Evolutionary conservation across 805 yeast species (phyloP).

Genomic region (Wickerhamiella lipophila): DNA sequence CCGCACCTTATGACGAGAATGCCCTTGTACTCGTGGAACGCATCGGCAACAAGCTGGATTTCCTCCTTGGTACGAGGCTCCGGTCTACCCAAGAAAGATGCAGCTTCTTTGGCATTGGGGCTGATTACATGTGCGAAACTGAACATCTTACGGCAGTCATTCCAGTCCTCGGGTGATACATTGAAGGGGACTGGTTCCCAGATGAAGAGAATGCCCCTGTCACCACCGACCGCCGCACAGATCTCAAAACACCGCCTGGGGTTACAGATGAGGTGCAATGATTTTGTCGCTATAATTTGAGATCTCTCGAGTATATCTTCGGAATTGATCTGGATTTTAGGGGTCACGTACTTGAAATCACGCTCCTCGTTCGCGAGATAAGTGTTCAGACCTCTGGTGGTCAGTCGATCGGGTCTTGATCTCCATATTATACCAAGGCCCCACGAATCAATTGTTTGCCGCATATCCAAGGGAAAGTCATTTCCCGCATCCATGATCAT

Average conservation of each 20-base stretch:
- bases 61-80: slow-evolving; percentile 33
- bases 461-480: slow-evolving; percentile 51
- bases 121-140: slow-evolving; percentile 47
- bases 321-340: slow-evolving; percentile 46
- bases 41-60: slow-evolving; percentile 35
- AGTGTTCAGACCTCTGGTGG: slow-evolving; percentile 72
- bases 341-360: slow-evolving; percentile 47
- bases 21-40: slow-evolving; percentile 32
- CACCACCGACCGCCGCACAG: slow-evolving; percentile 2
- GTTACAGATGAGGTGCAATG: slow-evolving; percentile 65
- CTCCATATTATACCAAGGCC: slow-evolving; percentile 47
- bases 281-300: slow-evolving; percentile 31
- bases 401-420: slow-evolving; percentile 38
- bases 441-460: slow-evolving; percentile 44
- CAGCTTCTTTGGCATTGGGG: slow-evolving; percentile 80
- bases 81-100: slow-evolving; percentile 40
- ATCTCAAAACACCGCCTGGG: slow-evolving; percentile 46
- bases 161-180: slow-evolving; percentile 40
- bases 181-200: slow-evolving; percentile 86
- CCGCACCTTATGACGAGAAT: slow-evolving; percentile 67
- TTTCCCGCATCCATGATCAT: slow-evolving; percentile 70
- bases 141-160: slow-evolving; percentile 31
- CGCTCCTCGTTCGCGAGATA: slow-evolving; percentile 54
- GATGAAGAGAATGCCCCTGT: slow-evolving; percentile 35
- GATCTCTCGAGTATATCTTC: slow-evolving; percentile 38